These are phyloP conservation scores for Trichoderma koningiopsis DNA, from an alignment of 2,329 filamentous ascomycete genomes.

Conservation along the genomic window DNA sequence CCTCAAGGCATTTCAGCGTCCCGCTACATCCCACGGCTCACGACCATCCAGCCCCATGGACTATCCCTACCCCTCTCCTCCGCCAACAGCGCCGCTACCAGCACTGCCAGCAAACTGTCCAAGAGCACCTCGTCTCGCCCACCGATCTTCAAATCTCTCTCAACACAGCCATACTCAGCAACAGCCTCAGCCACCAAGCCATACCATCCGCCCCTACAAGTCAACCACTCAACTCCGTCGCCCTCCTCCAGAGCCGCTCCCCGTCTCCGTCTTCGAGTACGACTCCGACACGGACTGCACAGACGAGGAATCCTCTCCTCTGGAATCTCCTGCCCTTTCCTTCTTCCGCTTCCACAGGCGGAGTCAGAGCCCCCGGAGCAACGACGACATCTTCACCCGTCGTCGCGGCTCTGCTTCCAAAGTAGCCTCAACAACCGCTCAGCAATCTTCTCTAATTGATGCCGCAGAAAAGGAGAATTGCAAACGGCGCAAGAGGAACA, in stretches of 20 bases:
- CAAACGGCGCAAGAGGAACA: slow-evolving; percentile 21
- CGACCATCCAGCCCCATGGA: slow-evolving; percentile 17
- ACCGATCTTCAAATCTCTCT: slow-evolving; percentile 4
- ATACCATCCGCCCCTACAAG: slow-evolving; percentile 33
- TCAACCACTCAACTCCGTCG: slow-evolving; percentile 33
- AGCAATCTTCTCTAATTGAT: neutral
- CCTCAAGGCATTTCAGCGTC: neutral
- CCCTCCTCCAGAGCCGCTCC: slow-evolving; percentile 31
- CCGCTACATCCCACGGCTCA: slow-evolving; percentile 13
- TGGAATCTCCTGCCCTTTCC: slow-evolving; percentile 34
- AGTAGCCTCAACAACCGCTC: neutral
- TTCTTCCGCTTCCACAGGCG: slow-evolving; percentile 50
- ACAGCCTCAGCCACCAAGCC: neutral
- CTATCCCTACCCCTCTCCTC: neutral
- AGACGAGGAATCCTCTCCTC: slow-evolving; percentile 30
- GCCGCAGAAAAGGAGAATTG: slow-evolving; percentile 10
- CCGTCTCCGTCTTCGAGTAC: slow-evolving; percentile 51
- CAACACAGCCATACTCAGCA: neutral
- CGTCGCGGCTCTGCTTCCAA: slow-evolving; percentile 18
- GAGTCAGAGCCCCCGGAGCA: slow-evolving; percentile 37
- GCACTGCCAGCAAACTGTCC: slow-evolving; percentile 28
- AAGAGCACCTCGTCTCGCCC: slow-evolving; percentile 32
- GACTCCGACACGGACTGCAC: slow-evolving; percentile 49
- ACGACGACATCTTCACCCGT: slow-evolving; percentile 21
- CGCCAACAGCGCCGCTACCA: slow-evolving; percentile 2